A percentile compares a stretch with the other conserved stretches of the same genome.
Conservation (phyloP, 371 early-diverging fungal genomes). For the Mortierella sp. region DNA sequence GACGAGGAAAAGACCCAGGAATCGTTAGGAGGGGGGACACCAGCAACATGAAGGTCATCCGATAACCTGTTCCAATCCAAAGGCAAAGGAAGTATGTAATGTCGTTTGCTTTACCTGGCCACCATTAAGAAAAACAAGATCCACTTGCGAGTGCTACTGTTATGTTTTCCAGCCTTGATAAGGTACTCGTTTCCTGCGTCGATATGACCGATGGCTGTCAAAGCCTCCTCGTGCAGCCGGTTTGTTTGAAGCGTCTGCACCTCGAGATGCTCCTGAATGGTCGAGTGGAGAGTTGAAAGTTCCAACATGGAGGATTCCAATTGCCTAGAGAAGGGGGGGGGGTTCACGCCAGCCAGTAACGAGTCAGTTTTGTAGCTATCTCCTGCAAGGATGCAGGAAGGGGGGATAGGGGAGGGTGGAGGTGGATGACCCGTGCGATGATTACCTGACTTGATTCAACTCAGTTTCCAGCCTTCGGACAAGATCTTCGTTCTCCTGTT, state of each 20-base stretch:
- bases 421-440: neutral
- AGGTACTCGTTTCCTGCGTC: slow-evolving; percentile 73
- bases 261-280: slow-evolving; percentile 74
- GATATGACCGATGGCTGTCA: slow-evolving; percentile 68
- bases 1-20: too few relatives aligned
- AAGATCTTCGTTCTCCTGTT: slow-evolving; percentile 73
- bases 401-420: too few relatives aligned
- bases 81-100: too few relatives aligned
- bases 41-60: too few relatives aligned
- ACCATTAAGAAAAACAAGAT: slow-evolving; percentile 74
- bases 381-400: too few relatives aligned
- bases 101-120: too few relatives aligned
- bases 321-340: slow-evolving; percentile 38
- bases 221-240: slow-evolving; percentile 75
- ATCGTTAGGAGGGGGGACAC: too few relatives aligned
- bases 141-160: slow-evolving; percentile 74
- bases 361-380: too few relatives aligned
- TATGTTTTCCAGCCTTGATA: slow-evolving; percentile 68
- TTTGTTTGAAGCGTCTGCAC: slow-evolving; percentile 78
- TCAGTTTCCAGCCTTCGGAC: slow-evolving; percentile 71
- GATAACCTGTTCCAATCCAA: too few relatives aligned
- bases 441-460: slow-evolving; percentile 67
- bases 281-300: slow-evolving; percentile 76
- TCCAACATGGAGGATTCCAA: slow-evolving; percentile 77
- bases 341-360: too few relatives aligned